Base-by-base conservation (phyloP, 495 filamentous ascomycete genomes). In the Articulospora tetracladia region DNA sequence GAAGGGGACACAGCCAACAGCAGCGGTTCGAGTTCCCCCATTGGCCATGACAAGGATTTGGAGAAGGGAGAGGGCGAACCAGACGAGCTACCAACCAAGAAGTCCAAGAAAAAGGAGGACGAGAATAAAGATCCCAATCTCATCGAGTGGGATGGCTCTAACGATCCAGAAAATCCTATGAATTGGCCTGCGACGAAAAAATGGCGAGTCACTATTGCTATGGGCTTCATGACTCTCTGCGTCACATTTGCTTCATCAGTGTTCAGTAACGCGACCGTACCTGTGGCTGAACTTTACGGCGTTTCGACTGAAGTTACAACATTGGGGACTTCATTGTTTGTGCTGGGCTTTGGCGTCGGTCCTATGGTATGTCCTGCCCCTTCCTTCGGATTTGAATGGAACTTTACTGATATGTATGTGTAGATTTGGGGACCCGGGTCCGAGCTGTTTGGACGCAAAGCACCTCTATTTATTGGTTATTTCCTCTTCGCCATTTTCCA, bases 141-240 rank as follows among this genome's bases (percentile, higher is more conserved):
- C 15, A 83, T 90, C 24, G 86, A 86, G 64, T 91, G 89, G 61
- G 85, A 89, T 22, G 87, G 87, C 0, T 78, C 80, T 0, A 78
- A 86, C 55, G 87, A 91, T 67, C 85, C 86, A 0, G 88, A 87
- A 68, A 72, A 74, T 23, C 85, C 87, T 0, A 60, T 84, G 58
- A 89, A 91, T 70, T 91, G 87, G 86, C 73, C 80, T 0, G 76
- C 80, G 44, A 64, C 58, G 36, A 89, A 88, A 70, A 91, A 89
- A 71, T 73, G 77, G 27, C 55, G 79, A 11, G 77, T 77, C 0
- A 86, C 82, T 0, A 53, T 83, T 22, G 58, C 84, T 13, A 82
- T 84, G 71, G 80, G 80, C 6, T 69, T 83, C 63, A 80, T 79
- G 20, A 86, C 83, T 2, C 79, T 83, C 76, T 78, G 79, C 36